Conservation (phyloP, 1,284 basidiomycete species). For the Gymnopus androsaceus region DNA sequence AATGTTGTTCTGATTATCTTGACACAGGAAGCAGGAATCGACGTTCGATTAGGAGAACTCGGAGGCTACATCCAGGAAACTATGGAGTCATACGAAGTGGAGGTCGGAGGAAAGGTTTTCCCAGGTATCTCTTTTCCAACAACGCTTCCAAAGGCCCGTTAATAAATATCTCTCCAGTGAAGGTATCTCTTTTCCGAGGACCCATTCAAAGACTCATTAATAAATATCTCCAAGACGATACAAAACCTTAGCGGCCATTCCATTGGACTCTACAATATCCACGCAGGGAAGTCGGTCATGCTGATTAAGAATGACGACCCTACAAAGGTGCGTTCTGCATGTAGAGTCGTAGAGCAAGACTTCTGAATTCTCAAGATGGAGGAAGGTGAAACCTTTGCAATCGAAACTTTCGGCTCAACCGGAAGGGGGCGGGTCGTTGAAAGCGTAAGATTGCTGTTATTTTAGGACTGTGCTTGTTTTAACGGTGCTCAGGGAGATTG, state of each 20-base stretch:
- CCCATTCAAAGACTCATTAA: too few relatives aligned
- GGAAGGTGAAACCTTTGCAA: constrained; percentile 87
- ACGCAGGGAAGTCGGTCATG: constrained; percentile 87
- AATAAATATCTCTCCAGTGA: too few relatives aligned
- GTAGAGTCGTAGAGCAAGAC: too few relatives aligned
- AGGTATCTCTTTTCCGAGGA: too few relatives aligned
- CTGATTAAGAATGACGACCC: constrained; percentile 88
- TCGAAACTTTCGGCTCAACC: constrained; percentile 88
- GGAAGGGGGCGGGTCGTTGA: constrained; percentile 95
- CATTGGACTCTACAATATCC: constrained; percentile 88
- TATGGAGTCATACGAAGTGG: constrained; percentile 99
- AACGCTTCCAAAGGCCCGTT: too few relatives aligned
- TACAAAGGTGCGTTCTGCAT: too few relatives aligned
- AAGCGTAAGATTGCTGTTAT: constrained; percentile 48
- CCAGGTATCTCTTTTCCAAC: constrained; percentile 67
- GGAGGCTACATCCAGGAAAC: constrained; percentile 95
- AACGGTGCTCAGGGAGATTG: constrained; percentile 71
- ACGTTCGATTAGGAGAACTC: constrained; percentile 91
- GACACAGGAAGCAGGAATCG: constrained; percentile 91
- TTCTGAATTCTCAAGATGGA: too few relatives aligned
- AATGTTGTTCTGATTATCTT: constrained; percentile 5
- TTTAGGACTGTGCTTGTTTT: background rate
- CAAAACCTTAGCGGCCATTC: constrained; percentile 90
- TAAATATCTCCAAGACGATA: too few relatives aligned
- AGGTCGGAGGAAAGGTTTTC: constrained; percentile 81